These are phyloP conservation scores for Pseudozyma hubeiensis DNA, from an alignment of 1,284 basidiomycete genomes.

Conservation along the genomic window DNA sequence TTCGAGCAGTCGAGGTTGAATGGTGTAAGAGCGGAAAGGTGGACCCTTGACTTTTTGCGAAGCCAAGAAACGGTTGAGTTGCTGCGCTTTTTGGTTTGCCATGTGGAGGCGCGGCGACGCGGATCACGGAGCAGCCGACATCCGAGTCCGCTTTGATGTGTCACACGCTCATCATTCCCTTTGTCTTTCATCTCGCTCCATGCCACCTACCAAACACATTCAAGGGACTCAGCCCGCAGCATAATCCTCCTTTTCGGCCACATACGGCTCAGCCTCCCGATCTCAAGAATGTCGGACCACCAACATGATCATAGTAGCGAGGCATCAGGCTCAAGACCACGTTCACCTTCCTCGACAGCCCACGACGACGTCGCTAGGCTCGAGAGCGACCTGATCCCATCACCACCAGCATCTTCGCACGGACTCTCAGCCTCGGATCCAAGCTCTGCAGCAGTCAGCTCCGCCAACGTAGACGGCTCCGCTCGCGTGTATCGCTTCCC, in stretches of 20 bases:
- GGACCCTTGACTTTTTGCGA: constrained; percentile 5
- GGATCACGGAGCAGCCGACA: no score
- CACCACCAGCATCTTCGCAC: constrained; percentile 21
- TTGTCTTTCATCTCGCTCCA: no score
- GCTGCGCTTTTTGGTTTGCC: no score
- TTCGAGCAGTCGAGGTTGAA: neutral
- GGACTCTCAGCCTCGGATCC: neutral
- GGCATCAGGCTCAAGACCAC: constrained; percentile 15
- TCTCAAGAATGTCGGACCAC: neutral
- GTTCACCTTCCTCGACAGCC: constrained; percentile 3
- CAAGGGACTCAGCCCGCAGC: no score
- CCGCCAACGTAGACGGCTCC: constrained; percentile 34
- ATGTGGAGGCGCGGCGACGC: no score
- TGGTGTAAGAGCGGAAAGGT: neutral
- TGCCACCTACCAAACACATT: no score
- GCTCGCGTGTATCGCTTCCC: constrained; percentile 41
- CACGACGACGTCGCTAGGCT: constrained; percentile 19
- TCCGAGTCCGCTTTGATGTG: no score
- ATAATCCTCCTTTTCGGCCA: no score
- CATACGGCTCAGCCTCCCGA: neutral
- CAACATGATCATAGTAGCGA: constrained; percentile 2
- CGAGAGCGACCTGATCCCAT: constrained; percentile 38
- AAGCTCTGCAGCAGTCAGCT: constrained; percentile 1
- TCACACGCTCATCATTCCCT: no score
- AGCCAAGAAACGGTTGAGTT: no score